phyloP scores from a whole-genome alignment of 2,329 filamentous ascomycete genomes.

The Scedosporium dehoogii region DNA sequence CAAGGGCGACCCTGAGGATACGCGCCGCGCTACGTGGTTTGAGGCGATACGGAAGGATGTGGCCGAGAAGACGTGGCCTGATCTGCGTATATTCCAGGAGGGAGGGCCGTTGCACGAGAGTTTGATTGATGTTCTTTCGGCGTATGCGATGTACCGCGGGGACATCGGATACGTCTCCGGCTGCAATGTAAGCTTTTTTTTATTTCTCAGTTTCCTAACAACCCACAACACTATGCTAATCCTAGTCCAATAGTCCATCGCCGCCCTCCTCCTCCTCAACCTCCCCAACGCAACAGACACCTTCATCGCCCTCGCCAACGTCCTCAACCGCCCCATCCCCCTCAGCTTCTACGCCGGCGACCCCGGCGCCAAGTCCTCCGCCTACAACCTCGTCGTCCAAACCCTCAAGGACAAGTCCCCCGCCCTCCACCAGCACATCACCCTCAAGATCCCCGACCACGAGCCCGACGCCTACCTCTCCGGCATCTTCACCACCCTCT shows the following conservation, averaged over 20 bases:
- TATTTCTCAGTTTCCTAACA: background rate
- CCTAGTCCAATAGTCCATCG: constrained; percentile 46
- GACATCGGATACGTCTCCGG: constrained; percentile 71
- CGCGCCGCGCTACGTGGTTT: constrained; percentile 50
- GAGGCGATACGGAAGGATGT: constrained; percentile 55
- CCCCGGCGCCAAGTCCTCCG: constrained; percentile 54
- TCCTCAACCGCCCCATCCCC: constrained; percentile 66
- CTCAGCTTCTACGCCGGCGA: constrained; percentile 68
- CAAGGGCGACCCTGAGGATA: constrained; percentile 42
- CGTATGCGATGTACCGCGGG: constrained; percentile 72
- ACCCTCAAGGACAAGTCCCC: constrained; percentile 56
- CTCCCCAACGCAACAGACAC: constrained; percentile 51
- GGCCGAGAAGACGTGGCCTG: constrained; percentile 53
- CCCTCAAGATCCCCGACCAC: constrained; percentile 32
- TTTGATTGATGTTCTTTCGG: constrained; percentile 63
- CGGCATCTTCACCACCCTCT: constrained; percentile 53
- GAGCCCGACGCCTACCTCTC: constrained; percentile 46
- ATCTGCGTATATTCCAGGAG: constrained; percentile 62
- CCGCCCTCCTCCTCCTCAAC: constrained; percentile 64
- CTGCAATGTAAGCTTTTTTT: constrained; percentile 52
- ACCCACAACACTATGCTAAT: constrained; percentile 13
- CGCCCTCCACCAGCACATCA: constrained; percentile 54
- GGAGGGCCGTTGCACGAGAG: constrained; percentile 56
- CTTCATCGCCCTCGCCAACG: constrained; percentile 65
- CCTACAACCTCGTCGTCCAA: constrained; percentile 59